Evolutionary conservation across 352 stramenopile genomes (phyloP).

Genomic region (Globisporangium camurandrum): DNA sequence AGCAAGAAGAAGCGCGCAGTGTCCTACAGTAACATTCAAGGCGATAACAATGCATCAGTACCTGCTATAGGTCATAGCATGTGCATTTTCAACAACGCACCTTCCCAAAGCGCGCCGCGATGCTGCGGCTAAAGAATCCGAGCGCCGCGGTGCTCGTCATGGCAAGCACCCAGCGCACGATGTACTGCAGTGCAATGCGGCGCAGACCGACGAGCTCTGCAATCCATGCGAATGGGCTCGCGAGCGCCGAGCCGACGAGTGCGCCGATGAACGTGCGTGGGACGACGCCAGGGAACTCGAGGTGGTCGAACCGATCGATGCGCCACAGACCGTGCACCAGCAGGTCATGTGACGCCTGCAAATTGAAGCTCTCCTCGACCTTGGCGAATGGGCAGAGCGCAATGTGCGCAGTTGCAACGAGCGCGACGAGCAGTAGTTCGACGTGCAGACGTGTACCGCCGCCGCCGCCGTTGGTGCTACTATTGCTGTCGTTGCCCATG

Average conservation of each 20-base stretch:
- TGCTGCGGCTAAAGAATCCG: constrained; percentile 48
- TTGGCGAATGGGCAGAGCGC: constrained; percentile 71
- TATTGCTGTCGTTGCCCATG: neutral
- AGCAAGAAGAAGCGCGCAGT: constrained; percentile 74
- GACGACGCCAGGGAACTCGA: constrained; percentile 97
- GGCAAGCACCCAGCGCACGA: constrained; percentile 52
- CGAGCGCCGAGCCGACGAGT: constrained; percentile 43
- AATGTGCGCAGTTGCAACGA: constrained; percentile 35
- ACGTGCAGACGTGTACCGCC: too few species aligned
- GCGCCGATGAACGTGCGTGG: constrained; percentile 95
- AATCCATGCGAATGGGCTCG: constrained; percentile 33
- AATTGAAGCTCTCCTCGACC: constrained; percentile 98
- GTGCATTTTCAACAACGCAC: too few species aligned
- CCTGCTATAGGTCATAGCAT: too few species aligned
- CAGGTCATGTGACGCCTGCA: constrained; percentile 97
- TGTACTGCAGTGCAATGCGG: constrained; percentile 55
- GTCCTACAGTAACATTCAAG: too few species aligned
- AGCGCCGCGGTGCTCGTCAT: constrained; percentile 51
- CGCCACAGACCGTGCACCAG: constrained; percentile 57
- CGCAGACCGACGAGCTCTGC: constrained; percentile 15
- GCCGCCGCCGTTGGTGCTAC: too few species aligned
- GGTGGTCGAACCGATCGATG: constrained; percentile 91
- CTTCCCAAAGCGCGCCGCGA: constrained; percentile 45
- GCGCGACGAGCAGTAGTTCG: constrained; percentile 10
- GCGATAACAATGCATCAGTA: too few species aligned